Evolutionary conservation across 2,329 filamentous ascomycete genomes (phyloP).

Genomic region (Elsinoe arachidis): DNA sequence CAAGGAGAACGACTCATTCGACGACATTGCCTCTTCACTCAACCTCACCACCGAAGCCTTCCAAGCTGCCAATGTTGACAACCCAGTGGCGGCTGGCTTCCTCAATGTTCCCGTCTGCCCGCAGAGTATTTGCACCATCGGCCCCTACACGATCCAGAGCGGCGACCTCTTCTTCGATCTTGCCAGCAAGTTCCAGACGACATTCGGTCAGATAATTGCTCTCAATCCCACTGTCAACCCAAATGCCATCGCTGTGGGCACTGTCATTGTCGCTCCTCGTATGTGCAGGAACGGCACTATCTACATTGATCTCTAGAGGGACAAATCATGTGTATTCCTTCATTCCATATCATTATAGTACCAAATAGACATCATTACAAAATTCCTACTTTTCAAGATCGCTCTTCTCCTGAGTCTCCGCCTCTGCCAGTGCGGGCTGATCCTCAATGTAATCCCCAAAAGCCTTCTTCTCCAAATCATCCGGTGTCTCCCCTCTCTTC

Average conservation of each 20-base stretch:
- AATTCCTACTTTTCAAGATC: conserved; percentile 4
- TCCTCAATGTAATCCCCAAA: conserved; percentile 15
- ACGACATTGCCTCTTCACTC: conserved; percentile 19
- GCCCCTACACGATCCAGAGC: conserved; percentile 19
- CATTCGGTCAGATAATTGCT: conserved; percentile 21
- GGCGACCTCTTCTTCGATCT: conserved; percentile 22
- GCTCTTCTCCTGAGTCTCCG: conserved; percentile 7
- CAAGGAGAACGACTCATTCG: conserved; percentile 20
- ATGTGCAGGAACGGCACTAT: background rate
- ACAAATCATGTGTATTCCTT: background rate
- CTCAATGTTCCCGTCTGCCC: conserved; percentile 23
- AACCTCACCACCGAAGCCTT: conserved; percentile 22
- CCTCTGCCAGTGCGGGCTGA: background rate
- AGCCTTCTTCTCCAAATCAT: conserved; percentile 17
- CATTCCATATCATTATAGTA: background rate
- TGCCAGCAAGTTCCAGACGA: conserved; percentile 17
- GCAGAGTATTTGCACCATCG: conserved; percentile 18
- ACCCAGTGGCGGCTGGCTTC: conserved; percentile 18
- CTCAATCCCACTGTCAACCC: conserved; percentile 20
- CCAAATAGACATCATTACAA: background rate
- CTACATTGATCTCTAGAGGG: background rate
- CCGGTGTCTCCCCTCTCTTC: conserved; percentile 5
- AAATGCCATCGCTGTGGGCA: conserved; percentile 15
- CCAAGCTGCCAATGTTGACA: conserved; percentile 19
- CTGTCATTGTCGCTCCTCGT: background rate